Evolutionary conservation across 148 eudicot species (phyloP).

Genomic region (Dysphania ambrosioides): DNA sequence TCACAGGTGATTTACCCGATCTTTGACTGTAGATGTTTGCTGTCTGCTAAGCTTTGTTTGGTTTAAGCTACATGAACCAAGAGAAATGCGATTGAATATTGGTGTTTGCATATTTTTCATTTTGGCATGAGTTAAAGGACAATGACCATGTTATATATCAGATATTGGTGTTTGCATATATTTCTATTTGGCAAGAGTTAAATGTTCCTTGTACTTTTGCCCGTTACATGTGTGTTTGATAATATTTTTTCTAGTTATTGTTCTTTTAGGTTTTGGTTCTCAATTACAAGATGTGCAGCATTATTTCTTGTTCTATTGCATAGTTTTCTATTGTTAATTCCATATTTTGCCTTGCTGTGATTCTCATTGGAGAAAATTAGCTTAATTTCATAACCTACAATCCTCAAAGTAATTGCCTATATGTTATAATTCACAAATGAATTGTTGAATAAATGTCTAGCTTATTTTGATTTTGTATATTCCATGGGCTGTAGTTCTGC

Average conservation of each 20-base stretch:
- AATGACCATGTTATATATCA: too few species aligned
- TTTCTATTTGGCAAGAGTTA: neutral
- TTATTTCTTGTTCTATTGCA: too few species aligned
- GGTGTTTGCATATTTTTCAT: too few species aligned
- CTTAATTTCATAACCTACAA: neutral
- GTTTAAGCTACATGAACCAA: too few species aligned
- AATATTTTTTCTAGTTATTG: too few species aligned
- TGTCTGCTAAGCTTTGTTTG: neutral
- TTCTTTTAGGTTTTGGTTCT: neutral
- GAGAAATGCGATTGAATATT: too few species aligned
- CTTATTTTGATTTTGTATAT: neutral
- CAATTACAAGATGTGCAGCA: neutral
- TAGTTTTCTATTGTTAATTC: too few species aligned
- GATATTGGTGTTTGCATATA: too few species aligned
- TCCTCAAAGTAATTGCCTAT: neutral
- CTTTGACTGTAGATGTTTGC: neutral
- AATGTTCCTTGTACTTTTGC: neutral
- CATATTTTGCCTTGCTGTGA: neutral
- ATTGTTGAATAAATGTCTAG: neutral
- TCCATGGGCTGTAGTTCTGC: too few species aligned
- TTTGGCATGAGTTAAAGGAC: too few species aligned
- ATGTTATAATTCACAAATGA: neutral
- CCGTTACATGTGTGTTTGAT: neutral
- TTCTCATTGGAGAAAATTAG: neutral
- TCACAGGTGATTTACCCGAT: conserved; percentile 61